A percentile compares a stretch with the other conserved stretches of the same genome.
Evolutionary conservation across 1,284 basidiomycete genomes (phyloP).

Genomic region (Pterulicium gracile): DNA sequence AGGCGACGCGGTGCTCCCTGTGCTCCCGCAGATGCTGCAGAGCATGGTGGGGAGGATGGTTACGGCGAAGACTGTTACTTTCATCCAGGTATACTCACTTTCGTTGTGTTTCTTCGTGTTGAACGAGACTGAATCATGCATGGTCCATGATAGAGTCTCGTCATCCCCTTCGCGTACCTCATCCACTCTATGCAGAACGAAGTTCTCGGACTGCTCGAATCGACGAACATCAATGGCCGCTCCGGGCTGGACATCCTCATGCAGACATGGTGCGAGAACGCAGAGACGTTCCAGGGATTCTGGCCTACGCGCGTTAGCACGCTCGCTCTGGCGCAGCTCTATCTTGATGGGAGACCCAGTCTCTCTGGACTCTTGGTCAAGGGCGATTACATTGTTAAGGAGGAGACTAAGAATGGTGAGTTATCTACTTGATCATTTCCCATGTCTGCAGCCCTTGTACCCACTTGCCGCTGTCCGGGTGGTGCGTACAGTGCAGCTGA

Average conservation of each 20-base stretch:
- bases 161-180: slow-evolving; percentile 89
- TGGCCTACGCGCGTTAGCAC: slow-evolving; percentile 85
- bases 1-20: slow-evolving; percentile 67
- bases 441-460: slow-evolving; percentile 8
- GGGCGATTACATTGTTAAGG: slow-evolving; percentile 85
- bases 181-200: slow-evolving; percentile 76
- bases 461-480: slow-evolving; percentile 11
- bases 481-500: background rate
- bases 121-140: background rate
- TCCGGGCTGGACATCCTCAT: slow-evolving; percentile 74
- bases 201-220: slow-evolving; percentile 66
- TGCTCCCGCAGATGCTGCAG: slow-evolving; percentile 77
- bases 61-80: slow-evolving; percentile 79
- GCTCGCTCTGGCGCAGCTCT: slow-evolving; percentile 73
- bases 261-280: slow-evolving; percentile 88
- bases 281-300: slow-evolving; percentile 88
- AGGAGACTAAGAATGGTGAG: slow-evolving; percentile 72
- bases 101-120: background rate
- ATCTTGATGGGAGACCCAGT: slow-evolving; percentile 53
- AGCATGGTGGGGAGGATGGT: slow-evolving; percentile 77
- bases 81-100: slow-evolving; percentile 56
- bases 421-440: slow-evolving; percentile 7
- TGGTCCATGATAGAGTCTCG: slow-evolving; percentile 51
- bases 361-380: slow-evolving; percentile 68
- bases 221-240: slow-evolving; percentile 43